phyloP scores from a whole-genome alignment of 2,329 filamentous ascomycete genomes.

The Cladosporium oxysporum region DNA sequence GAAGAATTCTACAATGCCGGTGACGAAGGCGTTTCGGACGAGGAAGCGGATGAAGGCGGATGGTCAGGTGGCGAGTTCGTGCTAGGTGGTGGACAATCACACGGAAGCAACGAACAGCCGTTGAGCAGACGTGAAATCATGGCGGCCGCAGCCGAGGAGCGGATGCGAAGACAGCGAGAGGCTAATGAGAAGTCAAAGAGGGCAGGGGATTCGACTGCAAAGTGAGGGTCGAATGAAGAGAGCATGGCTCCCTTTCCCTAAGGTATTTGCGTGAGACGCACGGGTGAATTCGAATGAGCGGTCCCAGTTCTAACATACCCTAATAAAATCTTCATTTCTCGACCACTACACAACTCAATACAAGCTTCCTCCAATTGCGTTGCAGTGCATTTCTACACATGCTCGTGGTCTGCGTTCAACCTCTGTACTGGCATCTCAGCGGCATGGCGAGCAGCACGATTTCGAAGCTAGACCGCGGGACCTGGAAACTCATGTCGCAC shows the following conservation, averaged over 20 bases:
- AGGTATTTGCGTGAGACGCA: not conserved
- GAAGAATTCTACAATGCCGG: constrained; percentile 60
- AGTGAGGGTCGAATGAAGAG: not conserved
- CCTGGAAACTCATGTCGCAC: not conserved
- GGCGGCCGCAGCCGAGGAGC: constrained; percentile 71
- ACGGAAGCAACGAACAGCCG: constrained; percentile 32
- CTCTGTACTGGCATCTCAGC: too few species aligned
- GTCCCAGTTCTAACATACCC: not conserved
- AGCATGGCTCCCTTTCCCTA: not conserved
- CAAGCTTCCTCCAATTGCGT: not conserved
- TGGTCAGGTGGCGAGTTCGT: constrained; percentile 81
- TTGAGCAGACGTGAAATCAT: constrained; percentile 72
- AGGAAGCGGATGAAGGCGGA: constrained; percentile 68
- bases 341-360: not conserved
- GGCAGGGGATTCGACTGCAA: constrained; percentile 23
- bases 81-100: constrained; percentile 38
- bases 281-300: not conserved
- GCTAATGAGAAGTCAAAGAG: constrained; percentile 41
- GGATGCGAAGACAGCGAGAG: constrained; percentile 55
- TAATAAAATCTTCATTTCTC: not conserved
- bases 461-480: not conserved
- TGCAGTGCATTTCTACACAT: not conserved
- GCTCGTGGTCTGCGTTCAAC: not conserved
- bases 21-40: constrained; percentile 45
- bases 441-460: not conserved